phyloP scores from a whole-genome alignment of 352 stramenopile genomes.

The Thraustochytrium sp. region DNA sequence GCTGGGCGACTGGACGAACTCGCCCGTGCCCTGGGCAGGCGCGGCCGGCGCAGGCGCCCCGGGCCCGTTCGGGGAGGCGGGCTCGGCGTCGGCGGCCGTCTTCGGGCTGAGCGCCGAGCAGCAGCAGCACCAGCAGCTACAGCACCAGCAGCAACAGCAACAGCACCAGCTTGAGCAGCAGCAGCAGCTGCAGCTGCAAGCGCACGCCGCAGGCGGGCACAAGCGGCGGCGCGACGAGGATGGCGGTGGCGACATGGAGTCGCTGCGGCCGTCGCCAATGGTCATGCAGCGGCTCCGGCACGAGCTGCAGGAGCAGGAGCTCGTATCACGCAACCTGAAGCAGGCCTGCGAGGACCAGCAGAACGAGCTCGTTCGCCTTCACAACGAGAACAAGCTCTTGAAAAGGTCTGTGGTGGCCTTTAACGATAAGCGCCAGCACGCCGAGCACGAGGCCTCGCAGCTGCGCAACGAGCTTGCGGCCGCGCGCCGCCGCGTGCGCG shows the following conservation, averaged over 20 bases:
- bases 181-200: not conserved
- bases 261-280: not conserved
- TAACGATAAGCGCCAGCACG: not conserved
- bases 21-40: not conserved
- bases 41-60: not conserved
- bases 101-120: too few species aligned
- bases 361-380: not conserved
- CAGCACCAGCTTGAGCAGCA: not conserved
- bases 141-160: not conserved
- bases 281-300: not conserved
- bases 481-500: not conserved
- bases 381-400: conserved; percentile 36
- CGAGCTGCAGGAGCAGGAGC: not conserved
- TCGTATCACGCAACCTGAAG: conserved; percentile 8
- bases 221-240: not conserved
- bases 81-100: not conserved
- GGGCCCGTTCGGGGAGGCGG: not conserved
- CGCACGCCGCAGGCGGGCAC: not conserved
- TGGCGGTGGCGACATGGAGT: not conserved
- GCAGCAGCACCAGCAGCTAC: not conserved
- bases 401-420: not conserved
- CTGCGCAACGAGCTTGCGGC: not conserved
- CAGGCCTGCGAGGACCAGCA: conserved; percentile 36
- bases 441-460: not conserved
- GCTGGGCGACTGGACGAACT: not conserved